These are phyloP conservation scores for Colletotrichum noveboracense DNA, from an alignment of 2,329 filamentous ascomycete species.

Conservation along the genomic window DNA sequence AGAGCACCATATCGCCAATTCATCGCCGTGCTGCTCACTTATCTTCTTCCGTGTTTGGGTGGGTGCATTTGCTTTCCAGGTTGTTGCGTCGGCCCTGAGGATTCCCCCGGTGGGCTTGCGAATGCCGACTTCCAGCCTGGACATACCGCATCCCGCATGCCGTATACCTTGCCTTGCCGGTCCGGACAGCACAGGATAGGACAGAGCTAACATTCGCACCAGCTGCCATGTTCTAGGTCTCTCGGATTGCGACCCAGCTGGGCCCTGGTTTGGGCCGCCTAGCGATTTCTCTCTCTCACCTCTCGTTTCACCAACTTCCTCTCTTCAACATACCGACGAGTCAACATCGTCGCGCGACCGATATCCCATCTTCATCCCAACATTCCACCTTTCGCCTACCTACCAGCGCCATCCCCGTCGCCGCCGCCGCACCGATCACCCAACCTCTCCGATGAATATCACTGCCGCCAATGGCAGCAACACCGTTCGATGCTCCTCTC, in stretches of 20 bases:
- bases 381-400: conserved; percentile 7
- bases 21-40: neutral
- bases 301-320: neutral
- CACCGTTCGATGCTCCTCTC: conserved; percentile 51
- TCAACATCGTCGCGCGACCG: conserved; percentile 17
- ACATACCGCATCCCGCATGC: neutral
- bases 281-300: conserved; percentile 1
- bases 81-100: neutral
- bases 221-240: conserved; percentile 38
- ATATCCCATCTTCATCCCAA: conserved; percentile 20
- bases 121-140: conserved; percentile 15
- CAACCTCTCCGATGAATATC: conserved; percentile 33
- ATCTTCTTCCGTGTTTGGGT: conserved; percentile 1
- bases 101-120: conserved; percentile 13
- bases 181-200: neutral
- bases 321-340: neutral
- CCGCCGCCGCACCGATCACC: conserved; percentile 22
- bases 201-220: conserved; percentile 13
- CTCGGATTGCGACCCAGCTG: conserved; percentile 38
- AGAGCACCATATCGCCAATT: neutral
- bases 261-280: conserved; percentile 35
- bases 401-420: conserved; percentile 9
- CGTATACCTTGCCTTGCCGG: neutral
- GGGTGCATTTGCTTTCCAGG: neutral
- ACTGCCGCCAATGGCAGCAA: conserved; percentile 56